phyloP scores from a whole-genome alignment of 2,329 filamentous ascomycete species.

The Pestalotiopsis sp. region DNA sequence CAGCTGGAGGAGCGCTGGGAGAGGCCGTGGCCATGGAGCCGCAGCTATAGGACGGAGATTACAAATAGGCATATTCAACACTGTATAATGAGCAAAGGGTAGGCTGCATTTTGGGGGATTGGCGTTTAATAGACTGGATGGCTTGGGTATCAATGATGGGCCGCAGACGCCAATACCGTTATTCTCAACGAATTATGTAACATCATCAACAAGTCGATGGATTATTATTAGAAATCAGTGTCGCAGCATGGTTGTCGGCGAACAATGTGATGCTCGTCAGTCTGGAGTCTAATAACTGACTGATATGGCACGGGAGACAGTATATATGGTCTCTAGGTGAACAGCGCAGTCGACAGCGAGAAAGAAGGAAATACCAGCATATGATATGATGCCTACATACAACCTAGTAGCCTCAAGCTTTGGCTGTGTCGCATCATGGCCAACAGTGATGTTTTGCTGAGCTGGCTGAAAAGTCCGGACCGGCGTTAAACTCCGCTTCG shows the following conservation, averaged over 20 bases:
- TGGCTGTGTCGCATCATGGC: no score
- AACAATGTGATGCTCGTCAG: no score
- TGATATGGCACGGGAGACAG: no score
- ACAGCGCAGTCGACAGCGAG: no score
- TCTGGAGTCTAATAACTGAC: no score
- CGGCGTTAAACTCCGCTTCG: neutral
- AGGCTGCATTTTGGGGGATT: neutral
- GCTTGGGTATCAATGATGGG: neutral
- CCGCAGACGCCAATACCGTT: neutral
- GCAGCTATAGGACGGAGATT: conserved; percentile 6
- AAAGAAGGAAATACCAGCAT: no score
- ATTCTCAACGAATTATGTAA: conserved; percentile 1
- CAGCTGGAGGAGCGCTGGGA: conserved; percentile 8
- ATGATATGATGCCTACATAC: no score
- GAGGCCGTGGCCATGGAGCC: conserved; percentile 13
- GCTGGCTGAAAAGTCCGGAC: neutral
- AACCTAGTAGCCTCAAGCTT: no score
- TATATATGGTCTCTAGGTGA: no score
- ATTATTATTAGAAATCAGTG: no score
- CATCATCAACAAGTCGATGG: neutral
- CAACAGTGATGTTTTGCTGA: no score
- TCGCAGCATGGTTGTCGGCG: no score
- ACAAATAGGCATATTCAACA: conserved; percentile 7
- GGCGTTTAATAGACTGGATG: conserved; percentile 7
- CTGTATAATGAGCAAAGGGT: conserved; percentile 8